These are phyloP conservation scores for Fusarium verrucosum DNA, from an alignment of 2,329 filamentous ascomycete genomes.

Conservation along the genomic window DNA sequence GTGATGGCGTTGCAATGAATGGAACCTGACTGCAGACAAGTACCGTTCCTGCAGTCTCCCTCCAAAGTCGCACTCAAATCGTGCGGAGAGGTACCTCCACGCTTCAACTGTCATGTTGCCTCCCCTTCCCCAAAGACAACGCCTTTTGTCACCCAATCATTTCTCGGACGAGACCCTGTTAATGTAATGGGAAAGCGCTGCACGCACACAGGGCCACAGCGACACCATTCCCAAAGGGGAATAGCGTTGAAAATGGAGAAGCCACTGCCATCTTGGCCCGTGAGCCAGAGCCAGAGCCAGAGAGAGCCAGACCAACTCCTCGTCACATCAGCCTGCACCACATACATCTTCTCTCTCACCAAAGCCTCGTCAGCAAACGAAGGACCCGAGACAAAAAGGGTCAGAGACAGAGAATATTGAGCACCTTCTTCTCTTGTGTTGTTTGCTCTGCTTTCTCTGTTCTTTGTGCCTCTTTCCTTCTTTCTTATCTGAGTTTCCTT, in stretches of 20 bases:
- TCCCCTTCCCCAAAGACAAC: constrained; percentile 21
- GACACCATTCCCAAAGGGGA: neutral
- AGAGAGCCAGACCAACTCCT: constrained; percentile 33
- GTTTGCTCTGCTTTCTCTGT: neutral
- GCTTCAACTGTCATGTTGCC: constrained; percentile 23
- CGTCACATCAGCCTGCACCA: constrained; percentile 41
- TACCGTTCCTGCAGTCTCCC: neutral
- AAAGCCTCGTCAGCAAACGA: constrained; percentile 38
- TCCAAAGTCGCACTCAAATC: constrained; percentile 1
- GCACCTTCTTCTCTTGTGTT: neutral
- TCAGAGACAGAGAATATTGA: constrained; percentile 9
- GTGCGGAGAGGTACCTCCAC: constrained; percentile 26
- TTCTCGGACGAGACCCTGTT: constrained; percentile 21
- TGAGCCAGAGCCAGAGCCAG: constrained; percentile 23
- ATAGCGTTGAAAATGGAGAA: constrained; percentile 1
- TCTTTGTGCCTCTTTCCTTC: constrained; percentile 2
- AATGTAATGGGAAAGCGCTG: constrained; percentile 1
- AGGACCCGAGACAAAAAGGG: constrained; percentile 1
- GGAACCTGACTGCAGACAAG: constrained; percentile 27
- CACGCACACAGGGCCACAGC: constrained; percentile 1
- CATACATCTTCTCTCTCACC: constrained; percentile 38
- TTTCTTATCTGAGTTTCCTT: constrained; percentile 1
- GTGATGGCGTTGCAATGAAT: constrained; percentile 16
- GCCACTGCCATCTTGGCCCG: constrained; percentile 27
- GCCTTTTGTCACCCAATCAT: neutral